Conservation (phyloP, 345 rosid genomes). For the Syzygium jambos region DNA sequence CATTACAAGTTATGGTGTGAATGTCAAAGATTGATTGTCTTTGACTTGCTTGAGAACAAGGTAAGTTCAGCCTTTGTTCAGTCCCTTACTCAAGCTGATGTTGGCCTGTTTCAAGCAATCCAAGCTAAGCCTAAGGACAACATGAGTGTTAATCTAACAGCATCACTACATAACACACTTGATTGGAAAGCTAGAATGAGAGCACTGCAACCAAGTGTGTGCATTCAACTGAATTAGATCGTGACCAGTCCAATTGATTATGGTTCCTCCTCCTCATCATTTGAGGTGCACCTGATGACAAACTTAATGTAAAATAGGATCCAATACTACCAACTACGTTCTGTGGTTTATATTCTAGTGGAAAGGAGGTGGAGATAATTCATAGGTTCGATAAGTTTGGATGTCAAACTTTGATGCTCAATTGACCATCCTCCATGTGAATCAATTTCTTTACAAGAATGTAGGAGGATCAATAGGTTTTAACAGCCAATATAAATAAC, state of each 20-base stretch:
- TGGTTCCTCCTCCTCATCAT: background rate
- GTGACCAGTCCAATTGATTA: background rate
- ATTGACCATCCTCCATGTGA: background rate
- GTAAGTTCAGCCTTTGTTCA: background rate
- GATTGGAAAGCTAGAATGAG: background rate
- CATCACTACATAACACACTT: background rate
- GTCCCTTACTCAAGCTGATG: background rate
- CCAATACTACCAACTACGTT: background rate
- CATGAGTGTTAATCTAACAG: background rate
- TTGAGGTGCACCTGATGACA: background rate
- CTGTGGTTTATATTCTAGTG: background rate
- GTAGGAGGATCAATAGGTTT: background rate
- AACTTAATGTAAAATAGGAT: background rate
- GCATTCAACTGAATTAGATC: background rate
- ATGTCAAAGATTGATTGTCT: background rate
- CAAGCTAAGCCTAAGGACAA: background rate
- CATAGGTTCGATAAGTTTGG: background rate
- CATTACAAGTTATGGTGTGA: background rate
- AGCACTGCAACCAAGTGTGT: background rate
- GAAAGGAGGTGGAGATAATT: background rate
- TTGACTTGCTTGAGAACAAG: background rate
- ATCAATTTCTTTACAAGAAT: background rate
- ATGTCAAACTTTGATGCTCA: background rate
- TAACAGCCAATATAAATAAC: background rate
- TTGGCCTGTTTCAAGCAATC: background rate